Evolutionary conservation across 139 green algal species (phyloP).

Genomic region (Tetradesmus lagerheimii): DNA sequence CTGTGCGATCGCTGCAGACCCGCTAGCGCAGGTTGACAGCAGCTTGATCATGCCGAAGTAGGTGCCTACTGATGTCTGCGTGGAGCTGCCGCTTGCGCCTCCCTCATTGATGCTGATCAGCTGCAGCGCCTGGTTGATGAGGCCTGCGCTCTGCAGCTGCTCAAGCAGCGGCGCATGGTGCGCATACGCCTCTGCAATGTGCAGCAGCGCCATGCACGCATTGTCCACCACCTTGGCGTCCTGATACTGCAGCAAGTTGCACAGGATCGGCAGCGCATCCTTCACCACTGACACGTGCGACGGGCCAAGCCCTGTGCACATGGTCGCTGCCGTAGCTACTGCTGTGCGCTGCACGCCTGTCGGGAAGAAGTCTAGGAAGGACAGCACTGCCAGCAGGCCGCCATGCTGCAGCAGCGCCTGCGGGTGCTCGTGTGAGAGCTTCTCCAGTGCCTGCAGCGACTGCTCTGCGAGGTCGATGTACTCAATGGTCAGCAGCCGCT

Average conservation of each 20-base stretch:
- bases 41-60: constrained; percentile 90
- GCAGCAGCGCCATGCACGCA: constrained; percentile 86
- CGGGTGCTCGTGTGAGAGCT: constrained; percentile 93
- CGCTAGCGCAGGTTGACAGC: constrained; percentile 73
- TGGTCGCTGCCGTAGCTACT: constrained; percentile 90
- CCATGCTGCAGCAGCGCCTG: constrained; percentile 79
- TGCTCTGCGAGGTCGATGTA: constrained; percentile 99
- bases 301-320: constrained; percentile 80
- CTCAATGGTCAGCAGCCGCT: constrained; percentile 93
- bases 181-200: constrained; percentile 82
- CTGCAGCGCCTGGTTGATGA: constrained; percentile 83
- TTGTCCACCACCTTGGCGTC: constrained; percentile 92
- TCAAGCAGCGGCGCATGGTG: constrained; percentile 68
- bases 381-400: constrained; percentile 89
- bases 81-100: constrained; percentile 63
- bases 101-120: constrained; percentile 67
- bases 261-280: constrained; percentile 89
- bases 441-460: constrained; percentile 93
- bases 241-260: constrained; percentile 79
- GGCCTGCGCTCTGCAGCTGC: constrained; percentile 73
- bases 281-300: constrained; percentile 69
- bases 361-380: constrained; percentile 98
- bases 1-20: constrained; percentile 71
- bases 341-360: constrained; percentile 94
- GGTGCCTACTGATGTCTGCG: constrained; percentile 78